phyloP scores from a whole-genome alignment of 768 basidiomycete species.

The Lactarius hatsudake region DNA sequence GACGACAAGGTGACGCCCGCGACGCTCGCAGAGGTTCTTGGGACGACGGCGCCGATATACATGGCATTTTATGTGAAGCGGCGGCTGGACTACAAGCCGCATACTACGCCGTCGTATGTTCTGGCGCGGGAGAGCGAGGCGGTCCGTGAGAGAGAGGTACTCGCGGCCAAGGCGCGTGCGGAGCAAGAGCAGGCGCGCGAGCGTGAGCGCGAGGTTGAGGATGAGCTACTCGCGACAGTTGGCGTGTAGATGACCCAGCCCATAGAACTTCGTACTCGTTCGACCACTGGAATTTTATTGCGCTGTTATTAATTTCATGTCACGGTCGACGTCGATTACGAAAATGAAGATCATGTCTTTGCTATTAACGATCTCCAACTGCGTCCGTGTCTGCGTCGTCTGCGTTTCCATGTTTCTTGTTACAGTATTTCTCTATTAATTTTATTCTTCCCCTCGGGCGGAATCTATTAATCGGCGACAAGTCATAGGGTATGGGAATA shows the following conservation, averaged over 20 bases:
- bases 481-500: no score
- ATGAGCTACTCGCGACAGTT: constrained; percentile 24
- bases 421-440: no score
- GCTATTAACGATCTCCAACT: no score
- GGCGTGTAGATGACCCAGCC: not conserved
- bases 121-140: constrained; percentile 25
- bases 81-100: constrained; percentile 77
- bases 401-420: no score
- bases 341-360: no score
- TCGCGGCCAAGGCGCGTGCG: constrained; percentile 12
- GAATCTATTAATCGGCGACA: no score
- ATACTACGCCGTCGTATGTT: constrained; percentile 22
- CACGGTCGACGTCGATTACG: no score
- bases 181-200: constrained; percentile 20
- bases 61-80: constrained; percentile 97
- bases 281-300: not conserved
- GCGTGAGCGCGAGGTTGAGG: constrained; percentile 24
- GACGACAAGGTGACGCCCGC: constrained; percentile 87
- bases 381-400: no score
- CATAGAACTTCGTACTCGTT: not conserved
- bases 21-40: constrained; percentile 62
- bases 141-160: constrained; percentile 22
- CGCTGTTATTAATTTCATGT: no score
- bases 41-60: constrained; percentile 62
- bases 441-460: no score